phyloP scores from a whole-genome alignment of 805 yeast genomes.

The Candida insectalens region DNA sequence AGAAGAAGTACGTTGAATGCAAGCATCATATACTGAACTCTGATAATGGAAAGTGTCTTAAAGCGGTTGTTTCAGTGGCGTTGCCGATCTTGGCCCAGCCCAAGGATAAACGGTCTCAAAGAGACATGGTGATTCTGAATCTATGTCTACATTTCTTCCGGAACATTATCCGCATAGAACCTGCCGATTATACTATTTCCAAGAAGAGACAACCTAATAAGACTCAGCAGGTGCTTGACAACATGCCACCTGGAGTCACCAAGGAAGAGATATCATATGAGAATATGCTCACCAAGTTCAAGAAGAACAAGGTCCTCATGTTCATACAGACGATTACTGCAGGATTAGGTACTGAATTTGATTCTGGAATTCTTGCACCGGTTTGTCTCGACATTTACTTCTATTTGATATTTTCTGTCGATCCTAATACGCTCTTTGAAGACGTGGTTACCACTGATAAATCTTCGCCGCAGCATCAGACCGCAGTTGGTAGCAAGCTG shows the following conservation, averaged over 20 bases:
- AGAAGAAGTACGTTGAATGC: conserved; percentile 58
- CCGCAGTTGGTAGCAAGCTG: conserved; percentile 26
- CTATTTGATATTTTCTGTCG: conserved; percentile 49
- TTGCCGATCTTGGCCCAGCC: conserved; percentile 47
- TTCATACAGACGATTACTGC: conserved; percentile 65
- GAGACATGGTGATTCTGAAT: conserved; percentile 66
- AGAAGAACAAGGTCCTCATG: conserved; percentile 63
- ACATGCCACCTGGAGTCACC: conserved; percentile 47
- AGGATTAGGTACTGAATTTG: conserved; percentile 55
- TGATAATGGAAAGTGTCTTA: conserved; percentile 51
- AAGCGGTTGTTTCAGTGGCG: conserved; percentile 61
- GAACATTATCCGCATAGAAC: conserved; percentile 71
- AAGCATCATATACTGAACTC: conserved; percentile 56
- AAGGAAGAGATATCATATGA: conserved; percentile 61
- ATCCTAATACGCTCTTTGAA: conserved; percentile 24
- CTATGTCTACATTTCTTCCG: conserved; percentile 67
- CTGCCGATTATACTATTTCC: conserved; percentile 45
- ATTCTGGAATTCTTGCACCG: conserved; percentile 47
- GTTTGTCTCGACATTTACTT: conserved; percentile 63
- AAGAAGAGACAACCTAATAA: conserved; percentile 24
- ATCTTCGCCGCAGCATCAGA: conserved; percentile 7
- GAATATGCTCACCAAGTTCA: conserved; percentile 46
- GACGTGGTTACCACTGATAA: neutral
- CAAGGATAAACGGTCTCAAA: conserved; percentile 46
- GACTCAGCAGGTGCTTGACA: conserved; percentile 20